Evolutionary conservation across 371 early-diverging fungal species (phyloP).

Genomic region (Basidiobolus meristosporus): DNA sequence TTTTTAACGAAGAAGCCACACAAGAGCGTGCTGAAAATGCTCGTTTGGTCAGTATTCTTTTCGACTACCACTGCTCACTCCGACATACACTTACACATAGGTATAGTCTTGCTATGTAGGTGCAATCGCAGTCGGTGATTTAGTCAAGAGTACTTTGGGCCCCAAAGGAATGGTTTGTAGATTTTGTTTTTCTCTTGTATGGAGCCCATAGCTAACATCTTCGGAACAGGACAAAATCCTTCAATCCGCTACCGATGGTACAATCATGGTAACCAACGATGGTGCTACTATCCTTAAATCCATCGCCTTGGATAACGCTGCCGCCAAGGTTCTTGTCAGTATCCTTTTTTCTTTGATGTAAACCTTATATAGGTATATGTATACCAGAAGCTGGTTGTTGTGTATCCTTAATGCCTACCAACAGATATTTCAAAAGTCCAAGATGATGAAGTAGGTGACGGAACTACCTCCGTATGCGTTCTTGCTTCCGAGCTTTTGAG

Average conservation of each 20-base stretch:
- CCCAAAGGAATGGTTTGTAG: constrained; percentile 68
- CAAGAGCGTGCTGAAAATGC: constrained; percentile 97
- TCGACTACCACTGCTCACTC: not conserved
- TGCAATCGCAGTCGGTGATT: constrained; percentile 91
- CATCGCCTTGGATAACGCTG: constrained; percentile 93
- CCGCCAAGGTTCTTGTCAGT: constrained; percentile 95
- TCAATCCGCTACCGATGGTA: constrained; percentile 71
- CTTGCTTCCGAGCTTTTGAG: constrained; percentile 93
- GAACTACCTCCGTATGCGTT: constrained; percentile 98
- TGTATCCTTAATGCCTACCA: not conserved
- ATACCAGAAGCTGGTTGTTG: constrained; percentile 1
- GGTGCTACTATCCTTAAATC: constrained; percentile 99
- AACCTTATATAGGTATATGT: not conserved
- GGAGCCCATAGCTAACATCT: not conserved
- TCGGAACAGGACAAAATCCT: constrained; percentile 80
- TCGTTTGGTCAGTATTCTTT: constrained; percentile 49
- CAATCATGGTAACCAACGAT: constrained; percentile 97
- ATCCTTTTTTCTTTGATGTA: constrained; percentile 6
- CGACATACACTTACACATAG: not conserved
- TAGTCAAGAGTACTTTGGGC: constrained; percentile 84
- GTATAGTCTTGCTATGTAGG: constrained; percentile 44
- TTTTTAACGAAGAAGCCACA: constrained; percentile 81
- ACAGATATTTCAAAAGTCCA: constrained; percentile 90
- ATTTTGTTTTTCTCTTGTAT: constrained; percentile 17
- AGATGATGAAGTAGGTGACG: constrained; percentile 99